phyloP scores from a whole-genome alignment of 495 filamentous ascomycete genomes.

The Penicillium herquei region DNA sequence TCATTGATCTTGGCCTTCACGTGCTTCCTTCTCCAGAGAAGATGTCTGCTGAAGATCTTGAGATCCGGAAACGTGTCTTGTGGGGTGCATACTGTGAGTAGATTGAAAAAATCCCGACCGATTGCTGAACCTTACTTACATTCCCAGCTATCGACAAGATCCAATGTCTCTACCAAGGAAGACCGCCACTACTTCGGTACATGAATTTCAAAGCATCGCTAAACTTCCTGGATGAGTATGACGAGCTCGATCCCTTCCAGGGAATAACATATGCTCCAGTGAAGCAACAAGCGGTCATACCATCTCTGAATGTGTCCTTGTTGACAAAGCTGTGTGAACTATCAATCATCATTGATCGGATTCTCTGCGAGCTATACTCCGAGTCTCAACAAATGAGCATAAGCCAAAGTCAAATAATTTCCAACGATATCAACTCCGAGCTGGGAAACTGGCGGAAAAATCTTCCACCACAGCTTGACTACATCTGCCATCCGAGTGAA shows the following conservation, averaged over 20 bases:
- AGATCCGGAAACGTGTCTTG: constrained; percentile 40
- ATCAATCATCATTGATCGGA: constrained; percentile 29
- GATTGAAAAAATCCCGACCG: neutral
- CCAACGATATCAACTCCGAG: constrained; percentile 21
- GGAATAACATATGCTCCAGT: constrained; percentile 20
- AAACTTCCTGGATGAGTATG: constrained; percentile 31
- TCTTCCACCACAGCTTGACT: constrained; percentile 26
- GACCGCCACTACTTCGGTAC: constrained; percentile 29
- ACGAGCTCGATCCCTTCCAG: constrained; percentile 34
- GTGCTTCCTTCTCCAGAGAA: constrained; percentile 20
- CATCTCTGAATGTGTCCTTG: constrained; percentile 28
- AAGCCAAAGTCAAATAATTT: constrained; percentile 15
- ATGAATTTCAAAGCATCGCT: constrained; percentile 28
- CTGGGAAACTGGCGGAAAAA: constrained; percentile 23
- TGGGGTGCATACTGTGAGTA: constrained; percentile 41
- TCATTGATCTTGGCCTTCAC: constrained; percentile 48
- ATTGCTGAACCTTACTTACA: no score
- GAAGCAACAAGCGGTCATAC: constrained; percentile 8
- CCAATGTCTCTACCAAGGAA: constrained; percentile 34
- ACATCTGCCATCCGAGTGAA: constrained; percentile 15
- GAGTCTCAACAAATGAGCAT: constrained; percentile 22
- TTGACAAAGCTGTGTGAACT: constrained; percentile 33
- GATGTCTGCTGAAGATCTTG: constrained; percentile 38
- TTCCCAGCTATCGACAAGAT: constrained; percentile 30
- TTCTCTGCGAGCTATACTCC: constrained; percentile 30